Conservation (phyloP, 768 basidiomycete species). For the Tulasnella sp. region DNA sequence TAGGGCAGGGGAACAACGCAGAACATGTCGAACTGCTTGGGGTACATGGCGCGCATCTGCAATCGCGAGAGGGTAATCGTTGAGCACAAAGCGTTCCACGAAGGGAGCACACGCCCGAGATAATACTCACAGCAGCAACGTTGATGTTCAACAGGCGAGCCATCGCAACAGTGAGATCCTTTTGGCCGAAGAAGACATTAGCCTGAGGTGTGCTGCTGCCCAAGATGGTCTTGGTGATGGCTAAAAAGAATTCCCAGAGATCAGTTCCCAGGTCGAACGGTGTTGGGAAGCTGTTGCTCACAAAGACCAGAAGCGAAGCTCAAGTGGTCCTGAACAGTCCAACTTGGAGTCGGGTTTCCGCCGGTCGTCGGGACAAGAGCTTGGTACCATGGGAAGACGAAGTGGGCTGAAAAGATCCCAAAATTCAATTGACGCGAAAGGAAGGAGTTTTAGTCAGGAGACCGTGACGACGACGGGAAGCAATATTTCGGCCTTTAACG, state of each 20-base stretch:
- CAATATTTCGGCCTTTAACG: background rate
- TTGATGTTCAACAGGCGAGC: constrained; percentile 6
- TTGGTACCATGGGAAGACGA: constrained; percentile 12
- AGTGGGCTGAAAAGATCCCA: background rate
- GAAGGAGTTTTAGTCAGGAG: background rate
- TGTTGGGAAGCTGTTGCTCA: background rate
- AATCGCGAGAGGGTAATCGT: background rate
- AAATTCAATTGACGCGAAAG: too few relatives aligned
- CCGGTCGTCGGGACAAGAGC: constrained; percentile 4
- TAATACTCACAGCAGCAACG: background rate
- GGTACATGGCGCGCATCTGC: constrained; percentile 3
- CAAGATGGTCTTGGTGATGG: constrained; percentile 12
- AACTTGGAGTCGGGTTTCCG: background rate
- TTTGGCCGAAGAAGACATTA: constrained; percentile 9
- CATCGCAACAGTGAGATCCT: background rate
- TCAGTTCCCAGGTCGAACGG: background rate
- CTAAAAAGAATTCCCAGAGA: background rate
- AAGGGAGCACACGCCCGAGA: background rate
- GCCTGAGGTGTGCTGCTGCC: constrained; percentile 1
- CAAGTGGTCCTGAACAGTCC: constrained; percentile 6
- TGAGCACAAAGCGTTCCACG: background rate
- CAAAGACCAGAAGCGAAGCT: background rate
- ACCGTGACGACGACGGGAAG: background rate
- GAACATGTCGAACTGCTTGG: constrained; percentile 1
- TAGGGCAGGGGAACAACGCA: constrained; percentile 14